Base-by-base conservation (phyloP, 2,329 filamentous ascomycete genomes). In the Alternaria arborescens region DNA sequence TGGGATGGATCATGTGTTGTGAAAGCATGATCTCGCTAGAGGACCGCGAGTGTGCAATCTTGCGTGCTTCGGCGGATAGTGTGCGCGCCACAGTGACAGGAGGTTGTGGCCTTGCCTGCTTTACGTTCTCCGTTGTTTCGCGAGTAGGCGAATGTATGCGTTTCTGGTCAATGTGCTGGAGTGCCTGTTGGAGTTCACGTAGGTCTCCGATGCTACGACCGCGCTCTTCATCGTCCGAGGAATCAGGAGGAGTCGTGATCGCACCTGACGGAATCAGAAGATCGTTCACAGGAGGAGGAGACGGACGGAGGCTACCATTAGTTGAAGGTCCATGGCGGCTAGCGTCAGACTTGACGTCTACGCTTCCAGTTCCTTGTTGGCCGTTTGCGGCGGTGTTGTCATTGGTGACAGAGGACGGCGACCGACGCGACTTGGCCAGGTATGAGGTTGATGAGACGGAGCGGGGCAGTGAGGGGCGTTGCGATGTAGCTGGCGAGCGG, bases 191-290 rank as follows among this genome's bases (percentile, higher is more conserved):
- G 52, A 97, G 83, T 74, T 94, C 91, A 65, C 84, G 82, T 64
- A 88, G 79, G 59, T 83, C 80, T 70, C 76, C 78, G 60, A 76
- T 80, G 69, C 59, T 71, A 26, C 67, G 75, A 63, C 67, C 87
- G 30, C 75, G 89, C 72, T 96, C 93, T 69, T 97, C 93, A 66
- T 97, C 94, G 78, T 94, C 93, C 26, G 90, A 94, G 34, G 94
- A 97, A 72, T 97, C 94, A 10, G 94, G 94, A 36, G 94, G 94
- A 0, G 94, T 97, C 60, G 97, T 91, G 69, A 97, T 88, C 65
- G 92, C 93, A 62, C 92, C 93, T 64, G 88, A 87, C 42, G 93
- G 93, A 78, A 97, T 95, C 65, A 87, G 82, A 61, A 88, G 86
- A 80, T 92, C 88, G 65, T 89, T 92, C 65, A 93, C 80, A 18